Percentiles rank a stretch among this genome's conserved stretches.
These are phyloP conservation scores for Tetrastigma voinierianum DNA, from an alignment of 164 flowering plant species.

Conservation along the genomic window DNA sequence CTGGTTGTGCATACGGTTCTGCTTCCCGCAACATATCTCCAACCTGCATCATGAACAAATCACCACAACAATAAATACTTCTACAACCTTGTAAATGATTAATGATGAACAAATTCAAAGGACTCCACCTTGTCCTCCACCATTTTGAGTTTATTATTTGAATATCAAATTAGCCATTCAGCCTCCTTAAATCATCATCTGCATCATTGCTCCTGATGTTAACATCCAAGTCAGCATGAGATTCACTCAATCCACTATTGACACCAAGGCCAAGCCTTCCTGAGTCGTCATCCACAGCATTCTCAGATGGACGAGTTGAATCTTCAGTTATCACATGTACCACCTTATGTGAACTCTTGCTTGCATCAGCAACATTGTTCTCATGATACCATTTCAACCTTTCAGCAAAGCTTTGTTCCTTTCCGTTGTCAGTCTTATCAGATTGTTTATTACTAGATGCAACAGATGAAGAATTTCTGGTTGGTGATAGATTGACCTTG, in stretches of 20 bases:
- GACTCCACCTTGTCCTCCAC: slow-evolving; percentile 24
- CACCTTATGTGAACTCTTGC: slow-evolving; percentile 10
- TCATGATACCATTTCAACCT: slow-evolving; percentile 20
- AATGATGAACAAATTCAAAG: not conserved
- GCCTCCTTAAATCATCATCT: slow-evolving; percentile 5
- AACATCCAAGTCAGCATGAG: slow-evolving; percentile 5
- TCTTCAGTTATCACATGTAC: slow-evolving; percentile 7
- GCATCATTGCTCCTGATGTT: not conserved
- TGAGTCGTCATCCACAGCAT: slow-evolving; percentile 13
- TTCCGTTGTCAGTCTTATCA: slow-evolving; percentile 22
- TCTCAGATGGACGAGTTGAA: slow-evolving; percentile 15
- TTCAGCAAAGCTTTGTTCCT: slow-evolving; percentile 19
- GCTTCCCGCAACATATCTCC: slow-evolving; percentile 19
- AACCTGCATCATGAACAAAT: slow-evolving; percentile 20
- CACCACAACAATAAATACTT: not conserved
- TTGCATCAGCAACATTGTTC: slow-evolving; percentile 12
- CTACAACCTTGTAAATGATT: not conserved
- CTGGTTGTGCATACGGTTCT: slow-evolving; percentile 16
- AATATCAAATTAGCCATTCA: slow-evolving; percentile 13
- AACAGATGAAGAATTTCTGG: slow-evolving; percentile 22
- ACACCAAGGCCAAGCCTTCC: slow-evolving; percentile 6
- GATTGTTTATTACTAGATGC: slow-evolving; percentile 9
- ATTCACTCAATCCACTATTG: slow-evolving; percentile 13
- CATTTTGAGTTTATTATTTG: slow-evolving; percentile 4
- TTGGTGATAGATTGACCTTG: slow-evolving; percentile 29